phyloP scores from a whole-genome alignment of 2,329 filamentous ascomycete species.

The Plectosphaerella cucumerina region DNA sequence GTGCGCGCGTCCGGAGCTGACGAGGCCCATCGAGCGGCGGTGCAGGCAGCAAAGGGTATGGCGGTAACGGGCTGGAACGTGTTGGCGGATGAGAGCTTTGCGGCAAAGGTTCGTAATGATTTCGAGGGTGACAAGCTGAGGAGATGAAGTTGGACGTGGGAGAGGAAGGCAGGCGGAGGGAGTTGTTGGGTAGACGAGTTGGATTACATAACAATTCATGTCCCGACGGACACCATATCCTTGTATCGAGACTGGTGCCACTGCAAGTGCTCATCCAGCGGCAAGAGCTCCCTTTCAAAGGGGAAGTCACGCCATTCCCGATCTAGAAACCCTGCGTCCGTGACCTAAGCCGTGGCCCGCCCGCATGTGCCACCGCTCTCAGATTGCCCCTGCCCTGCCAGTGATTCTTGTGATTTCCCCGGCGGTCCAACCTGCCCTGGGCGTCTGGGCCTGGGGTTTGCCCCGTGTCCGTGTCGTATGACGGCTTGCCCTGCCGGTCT shows the following conservation, averaged over 20 bases:
- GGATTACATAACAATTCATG: too few species aligned
- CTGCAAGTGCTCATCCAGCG: too few species aligned
- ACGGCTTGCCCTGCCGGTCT: neutral
- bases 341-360: neutral
- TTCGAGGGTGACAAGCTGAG: neutral
- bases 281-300: too few species aligned
- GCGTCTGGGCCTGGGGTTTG: too few species aligned
- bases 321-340: neutral
- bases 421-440: too few species aligned
- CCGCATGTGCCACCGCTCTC: neutral
- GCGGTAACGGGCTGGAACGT: slow-evolving; percentile 30
- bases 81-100: slow-evolving; percentile 15
- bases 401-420: neutral
- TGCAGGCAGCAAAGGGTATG: slow-evolving; percentile 41
- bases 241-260: too few species aligned
- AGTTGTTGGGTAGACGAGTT: neutral
- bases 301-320: neutral
- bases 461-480: neutral
- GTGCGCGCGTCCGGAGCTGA: slow-evolving; percentile 37
- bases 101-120: slow-evolving; percentile 1
- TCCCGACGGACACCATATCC: too few species aligned
- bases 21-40: slow-evolving; percentile 30
- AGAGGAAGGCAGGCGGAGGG: neutral
- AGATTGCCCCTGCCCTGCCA: neutral
- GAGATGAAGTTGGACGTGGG: neutral